Base-by-base conservation (phyloP, 345 rosid species). In the Iberis pinnata region DNA sequence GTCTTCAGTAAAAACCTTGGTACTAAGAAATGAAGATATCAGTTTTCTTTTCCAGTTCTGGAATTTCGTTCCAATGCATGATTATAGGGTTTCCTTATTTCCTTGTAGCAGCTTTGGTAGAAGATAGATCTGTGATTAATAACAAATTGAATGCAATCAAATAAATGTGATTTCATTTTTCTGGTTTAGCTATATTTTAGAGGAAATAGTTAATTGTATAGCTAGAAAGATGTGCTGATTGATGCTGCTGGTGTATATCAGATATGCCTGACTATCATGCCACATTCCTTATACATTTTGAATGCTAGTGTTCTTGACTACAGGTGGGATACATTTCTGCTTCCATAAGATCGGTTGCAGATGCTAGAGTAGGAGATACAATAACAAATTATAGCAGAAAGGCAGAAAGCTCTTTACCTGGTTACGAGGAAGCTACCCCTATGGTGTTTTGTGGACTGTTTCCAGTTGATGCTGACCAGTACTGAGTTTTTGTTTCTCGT, bases 391-490 rank as follows among this genome's bases (percentile, higher is more conserved):
- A 47, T 53, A 18, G 62, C 60, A 82, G 88, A 76, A 84, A 52
- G 70, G 98, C 98, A 33, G 81, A 84, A 49, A 76, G 70, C 32
- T 78, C 84, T 12, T 70, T 90, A 51, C 89, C 98, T 49, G 98
- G 98, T 71, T 90, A 90, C 32, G 86, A 78, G 71, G 95, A 90
- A 81, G 98, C 89, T 65, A 90, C 98, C 16, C 96, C 98, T 36
- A 90, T 84, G 95, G 98, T 90, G 74, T 90, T 90, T 61, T 87
- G 98, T 59, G 98, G 98, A 75, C 77, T 90, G 45, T 90, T 90
- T 64, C 98, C 98, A 45, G 89, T 90, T 69, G 98, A 90, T 64
- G 96, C 98, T 27, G 96, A 90, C 81, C 98, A 84, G 98, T 90
- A 82, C 55, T 70, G 55, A 53, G 22, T 43, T 75, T 53, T 54